Evolutionary conservation across 139 green algal genomes (phyloP), one percentile per base, ranked within the genome.

Genomic region (Volvox reticuliferus): DNA sequence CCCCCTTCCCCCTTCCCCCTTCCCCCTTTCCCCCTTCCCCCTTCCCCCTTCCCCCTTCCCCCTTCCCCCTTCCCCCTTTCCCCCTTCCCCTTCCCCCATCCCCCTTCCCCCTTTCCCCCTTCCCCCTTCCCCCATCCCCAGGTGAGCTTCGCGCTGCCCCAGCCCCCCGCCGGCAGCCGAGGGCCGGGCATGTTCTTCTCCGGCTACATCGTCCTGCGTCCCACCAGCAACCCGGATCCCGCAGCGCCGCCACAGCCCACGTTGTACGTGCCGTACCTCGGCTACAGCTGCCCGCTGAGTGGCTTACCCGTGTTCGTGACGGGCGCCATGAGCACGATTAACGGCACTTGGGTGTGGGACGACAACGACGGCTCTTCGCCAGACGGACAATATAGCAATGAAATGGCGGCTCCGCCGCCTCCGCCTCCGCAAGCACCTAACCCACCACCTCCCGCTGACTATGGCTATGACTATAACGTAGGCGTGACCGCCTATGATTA

Each of bases 341-440:
- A 37, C 30, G 86, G 71, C 19, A n/a, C 32, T 6, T 90, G 86
- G 86, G 73, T 77, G 44, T 90, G 86, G 86, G 86, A 90, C 50
- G 86, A 84, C 0, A 16, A 26, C 24, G 84, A 44, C 69, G 21
- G 65, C 16, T 50, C 32, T 33, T 67, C 22, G 33, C 30, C 44
- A 17, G 76, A 84, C 78, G 78, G 36, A 32, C 44, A 61, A 30
- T 55, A 30, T 19, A 24, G 0, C 20, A 44, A 18, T 12, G 32
- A 62, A 21, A 61, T 32, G 61, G 30, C n/a, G 21, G 28, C 35
- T 30, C 33, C 82, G 61, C 61, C 82, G 82, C 65, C 82, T 16
- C 65, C 82, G 33, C 30, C 82, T 21, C 35, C 55, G 61, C n/a
- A n/a, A n/a, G 44, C 44, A 55, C 44, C 44, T 9, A 55, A 9